Evolutionary conservation across 306 rosid genomes (phyloP).

Genomic region (Herpetospermum pedunculosum): DNA sequence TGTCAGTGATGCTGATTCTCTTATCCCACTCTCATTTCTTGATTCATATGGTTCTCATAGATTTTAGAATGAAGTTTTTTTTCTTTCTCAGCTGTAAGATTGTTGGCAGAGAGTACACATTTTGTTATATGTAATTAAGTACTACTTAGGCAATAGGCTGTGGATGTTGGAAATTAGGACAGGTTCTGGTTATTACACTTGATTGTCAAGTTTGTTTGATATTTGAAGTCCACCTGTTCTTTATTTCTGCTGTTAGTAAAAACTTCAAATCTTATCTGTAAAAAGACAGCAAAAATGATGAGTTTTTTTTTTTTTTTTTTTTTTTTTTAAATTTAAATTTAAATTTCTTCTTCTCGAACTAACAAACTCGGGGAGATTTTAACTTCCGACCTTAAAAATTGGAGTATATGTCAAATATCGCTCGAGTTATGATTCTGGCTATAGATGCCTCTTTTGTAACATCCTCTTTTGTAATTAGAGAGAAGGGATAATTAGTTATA

Average conservation of each 20-base stretch:
- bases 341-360: no score
- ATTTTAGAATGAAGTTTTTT: not conserved
- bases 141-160: not conserved
- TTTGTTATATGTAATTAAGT: not conserved
- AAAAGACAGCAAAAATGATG: not conserved
- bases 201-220: slow-evolving; percentile 3
- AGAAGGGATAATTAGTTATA: no score
- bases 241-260: not conserved
- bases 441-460: no score
- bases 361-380: no score
- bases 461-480: not conserved
- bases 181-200: not conserved
- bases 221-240: not conserved
- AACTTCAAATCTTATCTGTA: not conserved
- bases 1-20: not conserved
- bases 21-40: slow-evolving; percentile 4
- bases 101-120: not conserved
- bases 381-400: no score
- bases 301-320: no score
- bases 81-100: not conserved
- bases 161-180: slow-evolving; percentile 1
- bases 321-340: no score
- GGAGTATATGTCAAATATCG: no score
- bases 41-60: not conserved
- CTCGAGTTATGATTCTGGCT: no score